Evolutionary conservation across 495 filamentous ascomycete species (phyloP).

Genomic region (Aspergillus steynii): DNA sequence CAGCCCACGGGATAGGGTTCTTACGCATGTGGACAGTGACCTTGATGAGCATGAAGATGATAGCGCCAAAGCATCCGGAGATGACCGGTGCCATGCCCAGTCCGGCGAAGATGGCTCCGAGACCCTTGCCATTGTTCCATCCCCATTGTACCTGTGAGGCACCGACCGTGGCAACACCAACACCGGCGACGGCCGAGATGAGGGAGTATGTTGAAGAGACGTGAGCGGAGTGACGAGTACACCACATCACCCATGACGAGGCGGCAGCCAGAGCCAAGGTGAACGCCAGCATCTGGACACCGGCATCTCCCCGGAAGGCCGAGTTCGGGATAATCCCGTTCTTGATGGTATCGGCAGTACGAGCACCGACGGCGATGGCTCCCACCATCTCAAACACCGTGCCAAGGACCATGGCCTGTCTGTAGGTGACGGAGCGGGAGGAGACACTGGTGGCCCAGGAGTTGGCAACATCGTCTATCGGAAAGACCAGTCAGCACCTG

Average conservation of each 20-base stretch:
- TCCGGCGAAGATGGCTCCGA: slow-evolving; percentile 62
- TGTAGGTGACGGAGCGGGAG: slow-evolving; percentile 64
- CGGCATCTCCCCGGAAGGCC: slow-evolving; percentile 52
- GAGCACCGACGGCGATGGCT: slow-evolving; percentile 59
- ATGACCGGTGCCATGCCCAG: slow-evolving; percentile 62
- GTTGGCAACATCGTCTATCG: slow-evolving; percentile 72
- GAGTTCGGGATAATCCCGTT: slow-evolving; percentile 55
- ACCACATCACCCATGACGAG: slow-evolving; percentile 62
- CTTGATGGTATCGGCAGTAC: slow-evolving; percentile 61
- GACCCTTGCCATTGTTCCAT: slow-evolving; percentile 59
- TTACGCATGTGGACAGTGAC: slow-evolving; percentile 55
- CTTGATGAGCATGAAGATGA: slow-evolving; percentile 64
- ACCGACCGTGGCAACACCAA: slow-evolving; percentile 61
- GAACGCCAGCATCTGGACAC: slow-evolving; percentile 63
- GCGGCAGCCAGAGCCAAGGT: slow-evolving; percentile 57
- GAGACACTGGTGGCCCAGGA: slow-evolving; percentile 71
- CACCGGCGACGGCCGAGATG: slow-evolving; percentile 61
- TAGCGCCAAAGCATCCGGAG: slow-evolving; percentile 54
- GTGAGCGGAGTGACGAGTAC: slow-evolving; percentile 58
- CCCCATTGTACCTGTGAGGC: slow-evolving; percentile 60
- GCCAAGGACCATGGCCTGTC: slow-evolving; percentile 67
- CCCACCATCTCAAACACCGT: slow-evolving; percentile 64
- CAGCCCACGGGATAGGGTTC: slow-evolving; percentile 57
- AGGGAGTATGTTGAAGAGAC: slow-evolving; percentile 67
- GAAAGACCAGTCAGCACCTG: background rate